Percentiles rank a stretch among this genome's conserved stretches.
phyloP scores from a whole-genome alignment of 345 rosid genomes.

The Hibiscus mutabilis region DNA sequence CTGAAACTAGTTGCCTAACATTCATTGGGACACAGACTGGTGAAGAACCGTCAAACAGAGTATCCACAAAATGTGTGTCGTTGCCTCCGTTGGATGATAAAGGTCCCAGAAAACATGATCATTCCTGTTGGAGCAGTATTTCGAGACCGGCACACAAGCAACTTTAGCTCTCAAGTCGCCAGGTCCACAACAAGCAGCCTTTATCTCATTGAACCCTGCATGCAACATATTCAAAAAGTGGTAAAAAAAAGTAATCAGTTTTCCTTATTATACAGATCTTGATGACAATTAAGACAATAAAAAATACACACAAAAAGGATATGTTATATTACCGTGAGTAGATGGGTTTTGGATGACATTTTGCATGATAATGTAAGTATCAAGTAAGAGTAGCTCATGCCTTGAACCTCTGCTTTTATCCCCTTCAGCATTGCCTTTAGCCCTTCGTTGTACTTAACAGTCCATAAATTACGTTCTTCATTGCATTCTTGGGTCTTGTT shows the following conservation, averaged over 20 bases:
- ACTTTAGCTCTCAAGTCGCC: slow-evolving; percentile 43
- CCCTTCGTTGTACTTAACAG: neutral
- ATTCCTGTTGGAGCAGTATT: slow-evolving; percentile 47
- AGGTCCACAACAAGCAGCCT: slow-evolving; percentile 71
- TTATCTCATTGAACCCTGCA: neutral
- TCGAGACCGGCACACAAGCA: slow-evolving; percentile 50
- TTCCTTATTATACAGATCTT: neutral
- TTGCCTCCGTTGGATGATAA: slow-evolving; percentile 59
- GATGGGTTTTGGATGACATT: neutral
- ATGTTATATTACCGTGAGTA: slow-evolving; percentile 1
- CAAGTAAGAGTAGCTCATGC: slow-evolving; percentile 1
- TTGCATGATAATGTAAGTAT: neutral
- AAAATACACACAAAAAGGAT: neutral
- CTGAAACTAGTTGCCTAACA: slow-evolving; percentile 36
- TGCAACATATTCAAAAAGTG: neutral
- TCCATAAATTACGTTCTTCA: neutral
- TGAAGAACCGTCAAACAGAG: slow-evolving; percentile 33
- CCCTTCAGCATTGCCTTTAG: neutral
- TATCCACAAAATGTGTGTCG: slow-evolving; percentile 36
- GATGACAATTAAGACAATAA: neutral
- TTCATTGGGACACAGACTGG: slow-evolving; percentile 36
- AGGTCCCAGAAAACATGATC: slow-evolving; percentile 73
- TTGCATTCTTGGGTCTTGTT: slow-evolving; percentile 4
- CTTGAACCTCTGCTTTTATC: neutral
- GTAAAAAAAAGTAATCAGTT: too few species aligned